Base-by-base conservation (phyloP, 2,329 filamentous ascomycete genomes). In the Dothidotthia symphoricarpi region DNA sequence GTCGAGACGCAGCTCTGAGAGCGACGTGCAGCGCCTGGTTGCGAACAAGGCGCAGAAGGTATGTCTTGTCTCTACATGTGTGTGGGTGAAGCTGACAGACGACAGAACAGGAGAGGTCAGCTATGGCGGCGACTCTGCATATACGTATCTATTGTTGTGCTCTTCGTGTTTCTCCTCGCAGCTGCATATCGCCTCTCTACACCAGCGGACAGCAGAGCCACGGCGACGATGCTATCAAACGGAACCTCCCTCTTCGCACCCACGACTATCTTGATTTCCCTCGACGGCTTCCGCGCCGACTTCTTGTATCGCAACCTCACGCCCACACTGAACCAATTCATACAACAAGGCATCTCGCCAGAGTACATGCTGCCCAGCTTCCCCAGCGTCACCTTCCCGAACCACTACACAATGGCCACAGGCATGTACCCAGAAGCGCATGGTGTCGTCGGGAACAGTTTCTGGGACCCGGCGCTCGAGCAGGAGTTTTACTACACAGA, bases 241-340 rank as follows among this genome's bases (percentile, higher is more conserved):
- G 93, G 93, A 36, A 95, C 89, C 0, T 86, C 89, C 2, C 71
- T 88, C 4, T 98, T 97, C 63, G 85, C 82, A 8, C 89, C 90
- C 1, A 98, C 93, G 0, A 96, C 93, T 2, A 85, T 98, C 42
- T 75, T 97, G 36, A 86, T 98, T 61, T 96, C 90, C 30, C 76
- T 98, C 13, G 93, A 98, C 67, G 93, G 93, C 3, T 97, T 98
- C 71, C 84, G 93, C 12, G 91, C 93, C 14, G 93, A 97, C 63
- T 97, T 96, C 59, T 73, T 98, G 27, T 80, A 85, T 47, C 82
- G 89, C 11, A 85, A 83, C 1, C 70, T 97, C 22, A 96, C 91
- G 1, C 93, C 91, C 1, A 82, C 84, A 2, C 73, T 98, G 7
- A 87, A 82, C 52, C 76, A 82, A 2, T 85, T 98, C 49, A 75